A percentile compares a stretch with the other conserved stretches of the same genome.
These are phyloP conservation scores for Ceratocystiopsis sp. DNA, from an alignment of 2,329 filamentous ascomycete species.

Conservation along the genomic window DNA sequence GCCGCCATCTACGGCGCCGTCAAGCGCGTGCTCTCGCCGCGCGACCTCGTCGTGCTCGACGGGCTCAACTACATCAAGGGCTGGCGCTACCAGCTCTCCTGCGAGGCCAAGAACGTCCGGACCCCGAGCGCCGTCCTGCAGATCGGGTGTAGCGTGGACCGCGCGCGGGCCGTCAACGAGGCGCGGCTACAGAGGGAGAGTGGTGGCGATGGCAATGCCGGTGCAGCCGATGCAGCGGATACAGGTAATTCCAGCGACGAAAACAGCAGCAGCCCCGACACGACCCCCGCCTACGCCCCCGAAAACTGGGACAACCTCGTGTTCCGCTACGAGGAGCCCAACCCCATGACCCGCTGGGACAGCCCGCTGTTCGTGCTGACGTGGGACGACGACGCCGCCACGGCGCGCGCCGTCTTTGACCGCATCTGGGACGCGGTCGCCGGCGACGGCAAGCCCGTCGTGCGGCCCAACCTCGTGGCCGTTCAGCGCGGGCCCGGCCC, in stretches of 20 bases:
- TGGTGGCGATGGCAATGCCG: too few relatives aligned
- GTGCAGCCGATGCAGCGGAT: slow-evolving; percentile 8
- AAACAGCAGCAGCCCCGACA: not conserved
- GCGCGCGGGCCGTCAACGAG: slow-evolving; percentile 41
- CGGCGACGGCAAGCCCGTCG: slow-evolving; percentile 39
- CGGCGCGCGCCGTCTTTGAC: slow-evolving; percentile 37
- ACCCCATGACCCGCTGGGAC: slow-evolving; percentile 73
- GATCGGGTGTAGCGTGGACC: slow-evolving; percentile 38
- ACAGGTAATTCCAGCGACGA: slow-evolving; percentile 6
- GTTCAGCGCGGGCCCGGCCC: slow-evolving; percentile 31
- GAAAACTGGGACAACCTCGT: slow-evolving; percentile 62
- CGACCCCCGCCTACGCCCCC: slow-evolving; percentile 29
- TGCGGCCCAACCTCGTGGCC: slow-evolving; percentile 61
- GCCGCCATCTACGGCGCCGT: slow-evolving; percentile 62
- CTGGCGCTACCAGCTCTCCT: slow-evolving; percentile 73
- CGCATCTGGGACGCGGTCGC: slow-evolving; percentile 60
- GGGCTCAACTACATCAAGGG: slow-evolving; percentile 80
- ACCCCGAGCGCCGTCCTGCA: slow-evolving; percentile 62
- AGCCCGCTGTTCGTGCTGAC: slow-evolving; percentile 65
- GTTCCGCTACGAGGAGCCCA: slow-evolving; percentile 74
- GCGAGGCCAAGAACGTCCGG: slow-evolving; percentile 63
- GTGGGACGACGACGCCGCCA: slow-evolving; percentile 54
- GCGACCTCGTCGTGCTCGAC: slow-evolving; percentile 65
- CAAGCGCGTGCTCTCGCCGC: slow-evolving; percentile 54
- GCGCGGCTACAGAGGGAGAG: slow-evolving; percentile 25